These are phyloP conservation scores for Pseudoturritis turrita DNA, from an alignment of 345 rosid genomes.

Conservation along the genomic window DNA sequence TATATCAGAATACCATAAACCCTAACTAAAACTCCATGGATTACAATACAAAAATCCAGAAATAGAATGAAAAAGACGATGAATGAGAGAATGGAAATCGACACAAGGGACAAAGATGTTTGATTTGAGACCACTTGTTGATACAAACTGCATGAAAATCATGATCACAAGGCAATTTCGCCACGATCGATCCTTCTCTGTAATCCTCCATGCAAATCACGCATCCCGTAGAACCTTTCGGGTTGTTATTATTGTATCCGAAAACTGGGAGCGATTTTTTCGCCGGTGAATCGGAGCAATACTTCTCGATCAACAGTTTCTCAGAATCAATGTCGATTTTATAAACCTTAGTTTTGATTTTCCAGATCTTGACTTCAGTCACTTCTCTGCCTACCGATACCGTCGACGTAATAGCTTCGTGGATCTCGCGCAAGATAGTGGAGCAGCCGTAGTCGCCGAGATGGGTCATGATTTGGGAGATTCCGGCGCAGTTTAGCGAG, in stretches of 20 bases:
- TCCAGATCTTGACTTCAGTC: not conserved
- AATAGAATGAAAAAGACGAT: not conserved
- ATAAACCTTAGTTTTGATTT: not conserved
- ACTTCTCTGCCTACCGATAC: not conserved
- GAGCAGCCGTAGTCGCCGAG: not conserved
- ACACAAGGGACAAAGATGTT: not conserved
- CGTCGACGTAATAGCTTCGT: not conserved
- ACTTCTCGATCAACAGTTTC: not conserved
- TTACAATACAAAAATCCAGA: not conserved
- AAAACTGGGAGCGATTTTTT: not conserved
- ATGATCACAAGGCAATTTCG: not conserved
- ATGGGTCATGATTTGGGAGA: not conserved
- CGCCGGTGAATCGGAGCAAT: not conserved
- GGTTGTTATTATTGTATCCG: not conserved
- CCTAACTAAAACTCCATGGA: constrained; percentile 5
- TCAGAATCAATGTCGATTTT: not conserved
- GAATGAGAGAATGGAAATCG: not conserved
- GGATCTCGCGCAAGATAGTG: not conserved
- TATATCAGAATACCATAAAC: constrained; percentile 32
- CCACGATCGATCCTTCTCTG: not conserved
- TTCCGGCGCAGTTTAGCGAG: not conserved
- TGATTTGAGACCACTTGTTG: not conserved
- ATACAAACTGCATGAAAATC: not conserved
- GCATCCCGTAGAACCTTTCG: not conserved
- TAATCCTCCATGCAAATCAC: constrained; percentile 3